A percentile compares a stretch with the other conserved stretches of the same genome.
Evolutionary conservation across 768 basidiomycete genomes (phyloP).

Genomic region (Filobasidium floriforme): DNA sequence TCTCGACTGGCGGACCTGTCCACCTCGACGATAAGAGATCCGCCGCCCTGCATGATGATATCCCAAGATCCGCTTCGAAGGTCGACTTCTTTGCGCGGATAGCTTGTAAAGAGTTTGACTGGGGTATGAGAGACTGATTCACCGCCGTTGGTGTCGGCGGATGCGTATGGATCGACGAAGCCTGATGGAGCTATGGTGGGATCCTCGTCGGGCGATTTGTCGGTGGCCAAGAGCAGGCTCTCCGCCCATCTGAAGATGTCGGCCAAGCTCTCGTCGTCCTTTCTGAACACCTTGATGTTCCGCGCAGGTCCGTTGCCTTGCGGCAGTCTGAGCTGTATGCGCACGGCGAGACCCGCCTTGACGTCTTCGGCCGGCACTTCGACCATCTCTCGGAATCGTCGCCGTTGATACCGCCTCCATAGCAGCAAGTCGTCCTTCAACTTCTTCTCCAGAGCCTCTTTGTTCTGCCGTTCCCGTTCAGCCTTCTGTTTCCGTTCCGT

Average conservation of each 20-base stretch:
- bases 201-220: not conserved
- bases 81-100: constrained; percentile 34
- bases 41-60: constrained; percentile 31
- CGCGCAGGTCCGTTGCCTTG: constrained; percentile 26
- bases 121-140: not conserved
- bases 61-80: constrained; percentile 33
- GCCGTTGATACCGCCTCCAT: constrained; percentile 61
- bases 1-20: constrained; percentile 28
- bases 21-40: constrained; percentile 34
- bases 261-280: constrained; percentile 24
- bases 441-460: constrained; percentile 25
- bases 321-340: constrained; percentile 55
- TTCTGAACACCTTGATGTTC: constrained; percentile 30
- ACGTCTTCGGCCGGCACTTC: constrained; percentile 22
- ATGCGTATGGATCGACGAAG: constrained; percentile 24
- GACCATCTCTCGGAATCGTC: constrained; percentile 46
- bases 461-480: constrained; percentile 26
- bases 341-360: constrained; percentile 50
- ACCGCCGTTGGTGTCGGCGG: constrained; percentile 18
- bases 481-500: constrained; percentile 43
- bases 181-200: constrained; percentile 23
- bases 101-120: constrained; percentile 33
- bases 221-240: constrained; percentile 34
- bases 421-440: constrained; percentile 23
- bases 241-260: constrained; percentile 38